Evolutionary conservation across 768 basidiomycete species (phyloP), one percentile per base, ranked within the genome.

Genomic region (Agaricus sinodeliciosus): DNA sequence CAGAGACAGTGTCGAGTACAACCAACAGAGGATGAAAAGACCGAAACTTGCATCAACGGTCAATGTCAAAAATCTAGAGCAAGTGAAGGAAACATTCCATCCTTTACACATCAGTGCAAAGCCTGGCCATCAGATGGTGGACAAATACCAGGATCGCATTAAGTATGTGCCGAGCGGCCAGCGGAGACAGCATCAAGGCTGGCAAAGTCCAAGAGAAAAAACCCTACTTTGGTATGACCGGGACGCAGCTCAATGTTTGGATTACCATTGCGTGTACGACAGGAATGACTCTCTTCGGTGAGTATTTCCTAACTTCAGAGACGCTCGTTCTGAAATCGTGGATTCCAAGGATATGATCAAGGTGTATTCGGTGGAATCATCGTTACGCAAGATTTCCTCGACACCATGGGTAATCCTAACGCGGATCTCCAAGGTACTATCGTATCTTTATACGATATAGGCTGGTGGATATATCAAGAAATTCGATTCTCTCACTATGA

Each of bases 311-410:
- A 22, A 3, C 22, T 22, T 22, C 3, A 22, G 2, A 22, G 22
- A 3, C 22, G 22, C 22, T 22, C 22, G 22, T 22, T 22, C 22
- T 22, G 22, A 22, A 22, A 8, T 31, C 4, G 31, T 1, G 11
- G 31, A 31, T 31, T 45, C 41, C 34, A 16, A 75, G 74, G 76
- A 18, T 77, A 78, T 60, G 75, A 78, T 59, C 77, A 77, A 51
- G 77, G 75, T 16, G 75, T 78, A n/a, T 78, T 76, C 56, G 77
- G 77, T 19, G 75, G 75, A 0, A 76, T 76, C 51, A 77, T 78
- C 48, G 72, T 78, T 43, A 77, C 77, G 4, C 66, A 67, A 18
- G 63, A 70, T 56, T 77, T 78, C 58, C 59, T 77, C 54, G 58
- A 74, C 12, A 72, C 69, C 11, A 76, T 77, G 75, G 75, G 75